Evolutionary conservation across 495 filamentous ascomycete genomes (phyloP).

Genomic region (Penicillium angulare): DNA sequence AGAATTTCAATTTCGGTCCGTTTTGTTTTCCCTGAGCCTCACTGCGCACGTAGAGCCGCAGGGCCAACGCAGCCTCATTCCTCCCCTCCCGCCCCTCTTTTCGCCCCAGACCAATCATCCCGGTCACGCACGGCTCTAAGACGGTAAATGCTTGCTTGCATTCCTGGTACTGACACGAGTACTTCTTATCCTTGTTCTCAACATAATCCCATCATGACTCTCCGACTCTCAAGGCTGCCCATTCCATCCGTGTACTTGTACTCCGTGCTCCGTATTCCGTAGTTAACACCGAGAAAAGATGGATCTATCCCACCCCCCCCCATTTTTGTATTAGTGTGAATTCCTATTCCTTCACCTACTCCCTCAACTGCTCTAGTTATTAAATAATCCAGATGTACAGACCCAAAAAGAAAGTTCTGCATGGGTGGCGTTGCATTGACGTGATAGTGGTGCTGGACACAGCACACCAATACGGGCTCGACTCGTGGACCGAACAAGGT

Average conservation of each 20-base stretch:
- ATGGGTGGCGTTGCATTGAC: conserved; percentile 12
- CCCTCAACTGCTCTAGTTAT: neutral
- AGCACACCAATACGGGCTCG: conserved; percentile 9
- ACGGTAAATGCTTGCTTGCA: too few relatives aligned
- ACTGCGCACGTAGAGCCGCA: conserved; percentile 30
- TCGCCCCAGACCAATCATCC: neutral
- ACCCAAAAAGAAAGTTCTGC: conserved; percentile 1
- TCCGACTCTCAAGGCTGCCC: too few relatives aligned
- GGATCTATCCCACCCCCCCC: too few relatives aligned
- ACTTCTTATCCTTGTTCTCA: too few relatives aligned
- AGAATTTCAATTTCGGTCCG: neutral
- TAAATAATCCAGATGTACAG: neutral
- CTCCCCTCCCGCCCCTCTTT: conserved; percentile 1
- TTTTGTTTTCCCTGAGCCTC: conserved; percentile 27
- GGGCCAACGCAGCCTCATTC: conserved; percentile 23
- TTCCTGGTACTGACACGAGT: too few relatives aligned
- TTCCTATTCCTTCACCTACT: too few relatives aligned
- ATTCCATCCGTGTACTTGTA: too few relatives aligned
- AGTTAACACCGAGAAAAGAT: too few relatives aligned
- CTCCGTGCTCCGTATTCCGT: too few relatives aligned
- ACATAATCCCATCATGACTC: too few relatives aligned
- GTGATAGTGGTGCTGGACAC: conserved; percentile 7
- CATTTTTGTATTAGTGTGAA: too few relatives aligned
- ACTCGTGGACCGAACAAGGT: conserved; percentile 15
- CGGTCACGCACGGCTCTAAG: neutral